Percentiles rank a stretch among this genome's conserved stretches.
phyloP scores from a whole-genome alignment of 371 early-diverging fungal species.

The Syncephalastrum monosporum region DNA sequence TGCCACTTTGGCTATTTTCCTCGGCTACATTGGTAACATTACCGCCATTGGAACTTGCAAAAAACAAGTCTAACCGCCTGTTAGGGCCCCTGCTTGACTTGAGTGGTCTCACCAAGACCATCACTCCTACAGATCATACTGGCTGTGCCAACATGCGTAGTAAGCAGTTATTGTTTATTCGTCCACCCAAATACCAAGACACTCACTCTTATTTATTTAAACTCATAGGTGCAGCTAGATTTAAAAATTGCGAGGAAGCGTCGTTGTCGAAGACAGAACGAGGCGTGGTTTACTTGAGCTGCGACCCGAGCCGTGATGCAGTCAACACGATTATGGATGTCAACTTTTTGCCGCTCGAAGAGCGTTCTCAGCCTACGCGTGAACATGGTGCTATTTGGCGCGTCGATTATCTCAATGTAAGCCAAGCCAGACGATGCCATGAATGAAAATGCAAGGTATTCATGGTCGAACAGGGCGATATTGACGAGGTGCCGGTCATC shows the following conservation, averaged over 20 bases:
- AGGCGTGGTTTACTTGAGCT: slow-evolving; percentile 29
- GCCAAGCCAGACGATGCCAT: slow-evolving; percentile 1
- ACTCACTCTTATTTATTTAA: neutral
- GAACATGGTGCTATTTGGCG: slow-evolving; percentile 30
- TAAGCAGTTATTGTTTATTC: too few relatives aligned
- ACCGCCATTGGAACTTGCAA: too few relatives aligned
- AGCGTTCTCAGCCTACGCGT: neutral
- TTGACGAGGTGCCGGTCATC: neutral
- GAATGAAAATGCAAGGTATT: neutral
- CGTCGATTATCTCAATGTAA: slow-evolving; percentile 27
- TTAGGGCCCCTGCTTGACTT: too few relatives aligned
- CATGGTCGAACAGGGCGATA: slow-evolving; percentile 1
- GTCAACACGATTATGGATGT: slow-evolving; percentile 32
- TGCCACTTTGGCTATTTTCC: too few relatives aligned
- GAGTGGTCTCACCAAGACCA: too few relatives aligned
- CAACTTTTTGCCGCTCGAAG: slow-evolving; percentile 6
- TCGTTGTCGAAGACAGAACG: slow-evolving; percentile 14
- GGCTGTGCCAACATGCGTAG: too few relatives aligned
- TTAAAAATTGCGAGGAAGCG: slow-evolving; percentile 35
- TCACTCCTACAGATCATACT: too few relatives aligned
- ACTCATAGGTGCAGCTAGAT: slow-evolving; percentile 23
- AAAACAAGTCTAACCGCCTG: too few relatives aligned
- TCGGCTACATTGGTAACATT: too few relatives aligned
- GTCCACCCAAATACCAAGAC: too few relatives aligned
- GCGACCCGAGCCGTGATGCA: slow-evolving; percentile 30